These are phyloP conservation scores for Vachellia pachyceras DNA, from an alignment of 306 rosid genomes.

Conservation along the genomic window DNA sequence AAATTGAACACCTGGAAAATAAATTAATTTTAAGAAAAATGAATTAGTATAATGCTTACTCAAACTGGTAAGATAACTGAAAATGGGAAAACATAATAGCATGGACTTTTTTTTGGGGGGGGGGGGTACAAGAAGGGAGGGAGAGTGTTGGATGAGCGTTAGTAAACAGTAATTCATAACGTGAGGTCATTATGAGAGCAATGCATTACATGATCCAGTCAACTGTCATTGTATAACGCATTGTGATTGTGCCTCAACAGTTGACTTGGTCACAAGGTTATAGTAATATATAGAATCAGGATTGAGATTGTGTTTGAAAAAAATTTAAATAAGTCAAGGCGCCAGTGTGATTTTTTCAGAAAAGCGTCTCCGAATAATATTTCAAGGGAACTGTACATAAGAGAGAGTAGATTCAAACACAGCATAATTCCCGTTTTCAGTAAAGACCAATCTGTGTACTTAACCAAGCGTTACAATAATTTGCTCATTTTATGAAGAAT, in stretches of 20 bases:
- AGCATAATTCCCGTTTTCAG: background rate
- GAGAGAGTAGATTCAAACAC: background rate
- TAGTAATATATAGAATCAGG: background rate
- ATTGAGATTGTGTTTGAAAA: background rate
- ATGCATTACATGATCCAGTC: conserved; percentile 25
- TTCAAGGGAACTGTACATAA: background rate
- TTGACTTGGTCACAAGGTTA: background rate
- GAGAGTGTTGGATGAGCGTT: background rate
- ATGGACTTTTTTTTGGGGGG: background rate
- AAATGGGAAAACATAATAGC: conserved; percentile 25
- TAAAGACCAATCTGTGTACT: background rate
- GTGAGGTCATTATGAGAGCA: background rate
- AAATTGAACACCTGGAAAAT: conserved; percentile 83
- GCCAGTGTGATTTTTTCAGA: background rate
- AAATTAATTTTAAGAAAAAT: conserved; percentile 26
- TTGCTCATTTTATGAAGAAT: background rate
- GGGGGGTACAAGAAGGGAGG: background rate
- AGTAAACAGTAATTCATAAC: conserved; percentile 3
- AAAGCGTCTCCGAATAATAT: background rate
- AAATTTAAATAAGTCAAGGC: background rate
- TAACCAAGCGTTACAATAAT: background rate
- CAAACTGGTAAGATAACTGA: background rate
- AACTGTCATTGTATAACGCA: conserved; percentile 18
- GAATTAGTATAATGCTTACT: conserved; percentile 8
- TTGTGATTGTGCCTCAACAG: background rate